Evolutionary conservation across 129 eudicot genomes (phyloP).

Genomic region (Ambrosia trifida): DNA sequence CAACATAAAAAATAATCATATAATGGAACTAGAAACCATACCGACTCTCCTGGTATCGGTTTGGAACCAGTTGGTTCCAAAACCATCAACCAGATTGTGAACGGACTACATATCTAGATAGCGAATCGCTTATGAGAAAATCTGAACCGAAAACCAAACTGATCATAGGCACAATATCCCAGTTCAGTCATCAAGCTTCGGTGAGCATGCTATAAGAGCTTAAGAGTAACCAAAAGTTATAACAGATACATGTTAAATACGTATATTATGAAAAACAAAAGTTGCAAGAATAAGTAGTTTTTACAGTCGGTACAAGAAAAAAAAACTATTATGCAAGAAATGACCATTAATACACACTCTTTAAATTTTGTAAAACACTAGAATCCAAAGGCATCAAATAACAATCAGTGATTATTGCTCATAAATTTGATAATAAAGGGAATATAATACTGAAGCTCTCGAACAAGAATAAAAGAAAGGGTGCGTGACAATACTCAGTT

Average conservation of each 20-base stretch:
- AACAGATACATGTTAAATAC: constrained; percentile 11
- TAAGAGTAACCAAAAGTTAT: background rate
- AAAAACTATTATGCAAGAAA: constrained; percentile 24
- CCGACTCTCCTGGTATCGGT: background rate
- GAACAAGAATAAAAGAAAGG: constrained; percentile 26
- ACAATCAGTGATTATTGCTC: constrained; percentile 23
- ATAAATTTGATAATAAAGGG: constrained; percentile 25
- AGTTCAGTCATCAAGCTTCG: background rate
- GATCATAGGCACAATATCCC: background rate
- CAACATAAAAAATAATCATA: background rate
- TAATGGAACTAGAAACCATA: background rate
- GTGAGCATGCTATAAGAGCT: background rate
- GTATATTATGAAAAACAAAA: constrained; percentile 23
- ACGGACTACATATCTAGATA: background rate
- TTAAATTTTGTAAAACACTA: constrained; percentile 20
- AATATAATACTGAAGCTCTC: constrained; percentile 17
- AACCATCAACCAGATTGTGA: background rate
- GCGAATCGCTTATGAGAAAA: background rate
- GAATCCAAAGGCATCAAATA: constrained; percentile 26
- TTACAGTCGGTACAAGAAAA: constrained; percentile 21
- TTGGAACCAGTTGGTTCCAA: background rate
- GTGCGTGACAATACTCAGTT: constrained; percentile 19
- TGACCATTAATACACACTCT: constrained; percentile 37
- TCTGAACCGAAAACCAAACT: background rate
- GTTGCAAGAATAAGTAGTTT: constrained; percentile 17